Percentiles rank a stretch among this genome's conserved stretches.
phyloP scores from a whole-genome alignment of 371 early-diverging fungal genomes.

The Apophysomyces variabilis region DNA sequence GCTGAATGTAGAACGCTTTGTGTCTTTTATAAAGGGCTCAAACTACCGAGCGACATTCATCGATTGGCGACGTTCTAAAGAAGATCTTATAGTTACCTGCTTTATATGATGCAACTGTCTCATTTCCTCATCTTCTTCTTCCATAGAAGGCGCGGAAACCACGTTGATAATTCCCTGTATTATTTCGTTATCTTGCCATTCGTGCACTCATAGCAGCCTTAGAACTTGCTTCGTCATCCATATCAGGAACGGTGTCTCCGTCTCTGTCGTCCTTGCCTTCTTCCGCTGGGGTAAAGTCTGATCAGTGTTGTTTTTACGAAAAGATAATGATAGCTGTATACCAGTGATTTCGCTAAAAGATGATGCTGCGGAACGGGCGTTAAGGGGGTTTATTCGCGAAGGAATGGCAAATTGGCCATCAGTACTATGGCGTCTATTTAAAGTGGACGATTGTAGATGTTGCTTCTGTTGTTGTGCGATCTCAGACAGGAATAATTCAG shows the following conservation, averaged over 20 bases:
- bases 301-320: too few relatives aligned
- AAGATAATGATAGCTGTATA: background rate
- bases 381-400: background rate
- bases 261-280: background rate
- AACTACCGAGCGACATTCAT: constrained; percentile 11
- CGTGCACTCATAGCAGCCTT: background rate
- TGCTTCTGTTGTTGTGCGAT: background rate
- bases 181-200: background rate
- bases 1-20: constrained; percentile 22
- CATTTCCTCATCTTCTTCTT: background rate
- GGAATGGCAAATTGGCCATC: background rate
- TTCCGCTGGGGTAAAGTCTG: background rate
- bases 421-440: background rate
- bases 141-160: background rate
- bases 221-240: background rate
- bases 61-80: background rate
- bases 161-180: background rate
- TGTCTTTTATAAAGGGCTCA: constrained; percentile 30
- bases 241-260: background rate
- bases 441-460: background rate
- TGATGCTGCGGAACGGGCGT: background rate
- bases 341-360: background rate
- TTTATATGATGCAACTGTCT: background rate
- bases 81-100: background rate
- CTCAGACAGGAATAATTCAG: background rate